Evolutionary conservation across 2,329 filamentous ascomycete genomes (phyloP), one percentile per base, ranked within the genome.

Genomic region (Phialophora tarda): DNA sequence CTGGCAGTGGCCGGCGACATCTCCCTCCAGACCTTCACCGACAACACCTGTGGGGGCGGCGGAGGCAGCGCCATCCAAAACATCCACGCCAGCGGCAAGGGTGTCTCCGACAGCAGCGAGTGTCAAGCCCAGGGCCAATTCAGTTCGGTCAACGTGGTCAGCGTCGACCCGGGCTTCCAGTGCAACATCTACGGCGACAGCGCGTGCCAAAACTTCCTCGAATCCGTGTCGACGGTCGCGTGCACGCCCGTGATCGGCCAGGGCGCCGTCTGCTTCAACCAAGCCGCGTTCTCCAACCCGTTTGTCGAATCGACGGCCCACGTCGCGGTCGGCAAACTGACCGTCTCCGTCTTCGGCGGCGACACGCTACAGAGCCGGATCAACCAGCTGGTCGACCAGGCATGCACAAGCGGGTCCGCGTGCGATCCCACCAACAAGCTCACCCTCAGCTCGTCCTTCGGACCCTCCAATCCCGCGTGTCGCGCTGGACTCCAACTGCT

Each of bases 1-100:
- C 26, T 58, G 32, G 50, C 23, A 12, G 34, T 48, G 34, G 41
- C 41, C 4, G 38, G 21, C 17, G 63, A 65, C 21, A 65, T 65
- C 63, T 65, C 63, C 23, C 48, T 65, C 48, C 59, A 66, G 34
- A 47, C 41, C 3, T 59, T 66, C n/a, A 30, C 4, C 53, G 59
- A 62, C 53, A 12, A 23, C 17, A n/a, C 17, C n/a, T 66, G 64
- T 34, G 53, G 58, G 1, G 38, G 4, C 11, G 38, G 21, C 21
- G 34, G 32, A 21, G 63, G 58, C 24, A 26, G 17, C 24, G 14
- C 24, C 32, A 32, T 50, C 38, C 32, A 44, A 44, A 48, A 59
- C 41, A 11, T 59, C 12, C 56, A 59, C 23, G 56, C 56, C 41
- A 59, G 26, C 26, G n/a, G 32, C 34, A 44, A 14, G 2, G 26